phyloP scores from a whole-genome alignment of 2,329 filamentous ascomycete species.

The Exophiala sideris region DNA sequence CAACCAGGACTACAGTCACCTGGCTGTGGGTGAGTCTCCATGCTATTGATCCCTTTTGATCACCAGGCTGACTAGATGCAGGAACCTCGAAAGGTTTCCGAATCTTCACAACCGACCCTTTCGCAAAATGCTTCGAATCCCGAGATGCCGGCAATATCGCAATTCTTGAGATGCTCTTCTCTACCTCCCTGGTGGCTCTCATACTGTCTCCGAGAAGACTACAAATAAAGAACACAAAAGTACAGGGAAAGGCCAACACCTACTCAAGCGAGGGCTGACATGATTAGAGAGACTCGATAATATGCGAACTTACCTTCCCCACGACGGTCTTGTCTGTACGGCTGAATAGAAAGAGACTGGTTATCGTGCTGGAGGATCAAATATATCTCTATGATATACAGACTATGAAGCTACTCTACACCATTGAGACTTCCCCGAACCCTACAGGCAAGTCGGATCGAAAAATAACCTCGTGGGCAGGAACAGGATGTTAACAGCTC shows the following conservation, averaged over 20 bases:
- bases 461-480: not conserved
- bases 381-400: constrained; percentile 99
- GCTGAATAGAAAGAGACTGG: constrained; percentile 88
- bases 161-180: constrained; percentile 98
- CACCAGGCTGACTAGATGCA: constrained; percentile 37
- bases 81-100: constrained; percentile 92
- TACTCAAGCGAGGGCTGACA: constrained; percentile 17
- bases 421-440: constrained; percentile 91
- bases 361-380: constrained; percentile 90
- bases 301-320: constrained; percentile 97
- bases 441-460: constrained; percentile 57
- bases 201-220: constrained; percentile 88
- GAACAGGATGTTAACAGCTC: not conserved
- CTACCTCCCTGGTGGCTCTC: constrained; percentile 89
- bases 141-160: constrained; percentile 85
- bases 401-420: constrained; percentile 93
- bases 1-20: constrained; percentile 97
- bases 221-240: constrained; percentile 97
- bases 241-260: constrained; percentile 38
- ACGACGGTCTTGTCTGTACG: constrained; percentile 93
- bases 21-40: constrained; percentile 75
- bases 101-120: constrained; percentile 95
- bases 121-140: constrained; percentile 90
- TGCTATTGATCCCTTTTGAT: not conserved
- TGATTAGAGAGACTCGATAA: constrained; percentile 70